Conservation (phyloP, 1,139 yeast species). For the Suhomyces anneliseae region DNA sequence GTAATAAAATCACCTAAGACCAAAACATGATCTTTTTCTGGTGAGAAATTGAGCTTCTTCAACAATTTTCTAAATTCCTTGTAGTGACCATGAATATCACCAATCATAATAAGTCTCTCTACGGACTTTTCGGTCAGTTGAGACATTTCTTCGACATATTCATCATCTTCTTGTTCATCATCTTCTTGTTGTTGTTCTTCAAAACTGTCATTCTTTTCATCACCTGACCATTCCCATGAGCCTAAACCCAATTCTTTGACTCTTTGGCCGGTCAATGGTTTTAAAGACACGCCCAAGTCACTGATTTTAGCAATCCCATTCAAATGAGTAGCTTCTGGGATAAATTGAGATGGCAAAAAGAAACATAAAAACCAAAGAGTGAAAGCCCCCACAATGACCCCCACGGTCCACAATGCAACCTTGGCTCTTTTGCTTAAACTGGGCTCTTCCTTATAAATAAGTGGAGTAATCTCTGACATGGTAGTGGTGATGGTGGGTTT, state of each 20-base stretch:
- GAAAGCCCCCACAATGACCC: constrained; percentile 19
- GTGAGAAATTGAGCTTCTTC: constrained; percentile 43
- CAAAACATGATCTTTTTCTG: constrained; percentile 56
- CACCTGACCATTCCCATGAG: constrained; percentile 7
- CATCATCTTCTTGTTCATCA: constrained; percentile 3
- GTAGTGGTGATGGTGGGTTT: too few relatives aligned
- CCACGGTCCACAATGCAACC: constrained; percentile 15
- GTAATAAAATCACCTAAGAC: constrained; percentile 83
- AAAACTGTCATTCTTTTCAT: constrained; percentile 5
- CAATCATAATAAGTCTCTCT: constrained; percentile 64
- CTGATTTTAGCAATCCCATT: constrained; percentile 28
- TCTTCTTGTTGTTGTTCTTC: neutral
- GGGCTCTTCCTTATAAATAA: constrained; percentile 20
- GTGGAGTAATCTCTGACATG: constrained; percentile 18
- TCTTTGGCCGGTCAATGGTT: constrained; percentile 22
- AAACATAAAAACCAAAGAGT: constrained; percentile 34
- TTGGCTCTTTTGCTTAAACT: constrained; percentile 18
- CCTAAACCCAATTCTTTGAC: constrained; percentile 18
- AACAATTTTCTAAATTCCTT: constrained; percentile 54
- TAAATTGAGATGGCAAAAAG: constrained; percentile 34
- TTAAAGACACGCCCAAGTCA: constrained; percentile 25
- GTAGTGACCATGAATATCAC: constrained; percentile 87
- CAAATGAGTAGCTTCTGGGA: constrained; percentile 34
- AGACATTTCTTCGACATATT: neutral
- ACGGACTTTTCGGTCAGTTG: constrained; percentile 11